Base-by-base conservation (phyloP, 148 eudicot genomes). In the Limonium bicolor region DNA sequence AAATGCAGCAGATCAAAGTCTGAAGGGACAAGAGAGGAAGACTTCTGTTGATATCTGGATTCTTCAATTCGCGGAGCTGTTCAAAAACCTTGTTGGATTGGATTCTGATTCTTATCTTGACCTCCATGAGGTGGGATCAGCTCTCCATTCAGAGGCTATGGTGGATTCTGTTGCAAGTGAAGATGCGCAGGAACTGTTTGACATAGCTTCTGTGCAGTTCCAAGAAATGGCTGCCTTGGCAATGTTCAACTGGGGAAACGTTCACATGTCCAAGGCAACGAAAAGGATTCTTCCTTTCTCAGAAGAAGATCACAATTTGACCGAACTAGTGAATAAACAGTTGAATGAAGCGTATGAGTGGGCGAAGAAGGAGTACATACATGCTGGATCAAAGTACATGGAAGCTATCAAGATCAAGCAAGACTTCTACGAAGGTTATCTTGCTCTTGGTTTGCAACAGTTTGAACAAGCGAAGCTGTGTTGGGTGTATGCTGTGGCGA, bases 221-320 rank as follows among this genome's bases (percentile, higher is more conserved):
- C 95, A 90, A 62, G 97, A 90, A 55, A 80, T 90, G 87, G 72
- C 84, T 1, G 97, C 95, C 58, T 70, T 90, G 56, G 88, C 95
- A 25, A 50, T 84, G 73, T 90, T 90, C 66, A 84, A 90, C 41
- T 84, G 87, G 81, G 97, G 97, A 31, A 90, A 84, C 61, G 93
- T 83, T 62, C 97, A 90, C 62, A 65, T 90, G 93, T 80, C 83
- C 12, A 80, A 67, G 73, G 93, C 95, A 37, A 70, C 83, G 61
- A 88, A 80, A 60, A 58, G 71, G 37, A 58, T 74, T 17, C n/a
- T n/a, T n/a, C n/a, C n/a, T n/a, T 31, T 57, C 35, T n/a, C 66
- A 16, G 44, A 70, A 18, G 97, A 80, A 53, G 81, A 79, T 44
- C 56, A 51, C 62, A n/a, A n/a, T n/a, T 71, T 75, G 0, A 50